Base-by-base conservation (phyloP, 1,284 basidiomycete genomes). In the Pseudozyma hubeiensis region DNA sequence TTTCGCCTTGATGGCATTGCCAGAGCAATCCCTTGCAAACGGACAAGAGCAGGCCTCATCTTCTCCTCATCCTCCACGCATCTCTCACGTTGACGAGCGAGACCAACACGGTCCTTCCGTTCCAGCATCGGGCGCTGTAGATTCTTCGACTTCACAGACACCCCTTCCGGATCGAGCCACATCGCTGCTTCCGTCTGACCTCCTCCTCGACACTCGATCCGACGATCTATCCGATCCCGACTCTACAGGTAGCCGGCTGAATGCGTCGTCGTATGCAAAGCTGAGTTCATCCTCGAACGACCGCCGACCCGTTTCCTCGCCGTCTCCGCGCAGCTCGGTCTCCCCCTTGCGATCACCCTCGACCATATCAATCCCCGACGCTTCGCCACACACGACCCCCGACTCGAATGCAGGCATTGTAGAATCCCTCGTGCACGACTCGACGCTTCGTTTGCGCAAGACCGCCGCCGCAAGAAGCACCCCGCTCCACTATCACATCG, bases 1-100 rank as follows among this genome's bases (percentile, higher is more conserved):
- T 24, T 33, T 56, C 48, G 66, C 60, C 60, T 69, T 69, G 60
- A 69, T 69, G 66, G 60, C 55, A 53, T 59, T 62, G 60, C 56
- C 54, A 51, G 43, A 30, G 11, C 37, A 19, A 16, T 29, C 14
- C 9, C 51, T 50, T 46, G 39, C 60, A 54, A 17, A 58, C 44
- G 53, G 49, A 60, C 60, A 64, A 59, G 66, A 69, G 55, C 60
- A 59, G 53, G 52, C 46, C 46, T 46, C 59, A 19, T 52, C 55
- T 30, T 7, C 33, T 8, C n/a, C 45, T 35, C 4, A 49, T 43
- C 41, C n/a, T 41, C 24, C 24, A 24, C 24, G 24, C 24, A 24
- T 37, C 46, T 51, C 35, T 46, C 24, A 24, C 24, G 24, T 24
- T 24, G 24, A 24, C 24, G 24, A 24, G 24, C 24, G 24, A 24